Conservation (phyloP, 1,139 yeast species). For the Candida sp. region DNA sequence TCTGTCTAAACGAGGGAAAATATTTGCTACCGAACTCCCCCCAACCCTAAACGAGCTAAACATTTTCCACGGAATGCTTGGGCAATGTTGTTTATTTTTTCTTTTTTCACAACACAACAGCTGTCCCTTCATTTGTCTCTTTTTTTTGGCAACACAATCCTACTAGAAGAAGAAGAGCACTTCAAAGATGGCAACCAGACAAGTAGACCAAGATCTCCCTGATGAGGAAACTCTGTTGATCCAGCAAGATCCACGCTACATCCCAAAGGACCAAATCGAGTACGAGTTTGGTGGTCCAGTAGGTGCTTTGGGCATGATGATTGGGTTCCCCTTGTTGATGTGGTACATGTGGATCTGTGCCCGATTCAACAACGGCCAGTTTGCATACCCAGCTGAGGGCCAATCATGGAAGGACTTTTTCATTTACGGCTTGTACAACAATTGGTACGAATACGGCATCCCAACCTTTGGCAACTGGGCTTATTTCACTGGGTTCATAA, state of each 20-base stretch:
- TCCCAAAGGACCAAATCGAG: constrained; percentile 50
- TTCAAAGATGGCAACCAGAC: neutral
- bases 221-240: constrained; percentile 9
- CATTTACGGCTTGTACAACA: constrained; percentile 41
- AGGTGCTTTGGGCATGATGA: constrained; percentile 95
- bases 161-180: too few relatives aligned
- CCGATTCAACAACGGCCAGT: constrained; percentile 71
- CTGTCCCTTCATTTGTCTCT: too few relatives aligned
- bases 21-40: too few relatives aligned
- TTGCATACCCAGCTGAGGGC: constrained; percentile 69
- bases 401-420: constrained; percentile 65
- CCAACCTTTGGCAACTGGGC: constrained; percentile 74
- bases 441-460: constrained; percentile 59
- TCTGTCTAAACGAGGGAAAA: too few relatives aligned
- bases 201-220: neutral
- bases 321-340: constrained; percentile 93
- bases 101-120: too few relatives aligned
- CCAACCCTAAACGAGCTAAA: too few relatives aligned
- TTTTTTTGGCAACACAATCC: too few relatives aligned
- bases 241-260: constrained; percentile 24
- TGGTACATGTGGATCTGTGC: constrained; percentile 97
- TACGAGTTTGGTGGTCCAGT: constrained; percentile 94
- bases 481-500: constrained; percentile 70
- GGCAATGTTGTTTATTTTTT: too few relatives aligned
- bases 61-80: too few relatives aligned